These are phyloP conservation scores for Rosa hybrid DNA, from an alignment of 331 rosid genomes.

Conservation along the genomic window DNA sequence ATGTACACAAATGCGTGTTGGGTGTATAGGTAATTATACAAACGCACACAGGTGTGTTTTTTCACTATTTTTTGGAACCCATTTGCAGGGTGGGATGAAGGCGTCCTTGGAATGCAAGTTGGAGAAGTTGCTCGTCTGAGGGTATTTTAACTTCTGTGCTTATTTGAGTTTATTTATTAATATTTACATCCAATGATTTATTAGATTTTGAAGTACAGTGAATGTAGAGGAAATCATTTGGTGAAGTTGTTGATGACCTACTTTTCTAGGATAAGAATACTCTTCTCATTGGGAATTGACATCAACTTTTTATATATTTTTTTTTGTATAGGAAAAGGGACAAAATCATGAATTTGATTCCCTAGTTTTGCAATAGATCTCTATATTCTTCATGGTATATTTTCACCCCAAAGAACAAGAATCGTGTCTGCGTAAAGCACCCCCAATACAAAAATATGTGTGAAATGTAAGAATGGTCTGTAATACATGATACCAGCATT, in stretches of 20 bases:
- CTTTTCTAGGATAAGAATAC: not conserved
- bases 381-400: not conserved
- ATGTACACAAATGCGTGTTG: not conserved
- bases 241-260: not conserved
- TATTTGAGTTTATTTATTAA: not conserved
- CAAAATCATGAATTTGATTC: not conserved
- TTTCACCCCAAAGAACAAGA: not conserved
- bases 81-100: slow-evolving; percentile 92
- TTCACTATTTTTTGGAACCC: slow-evolving; percentile 1
- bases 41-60: too few relatives aligned
- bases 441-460: not conserved
- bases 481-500: not conserved
- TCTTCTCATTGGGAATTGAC: not conserved
- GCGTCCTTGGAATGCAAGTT: slow-evolving; percentile 83
- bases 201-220: not conserved
- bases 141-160: slow-evolving; percentile 43
- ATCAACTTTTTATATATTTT: too few relatives aligned
- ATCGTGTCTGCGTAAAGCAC: not conserved
- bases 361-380: not conserved
- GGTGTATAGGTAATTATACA: too few relatives aligned
- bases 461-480: not conserved
- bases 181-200: not conserved
- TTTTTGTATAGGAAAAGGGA: not conserved
- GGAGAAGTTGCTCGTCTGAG: slow-evolving; percentile 97
- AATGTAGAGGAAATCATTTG: not conserved